phyloP scores from a whole-genome alignment of 495 filamentous ascomycete species.

The Aspergillus olivimuriae region DNA sequence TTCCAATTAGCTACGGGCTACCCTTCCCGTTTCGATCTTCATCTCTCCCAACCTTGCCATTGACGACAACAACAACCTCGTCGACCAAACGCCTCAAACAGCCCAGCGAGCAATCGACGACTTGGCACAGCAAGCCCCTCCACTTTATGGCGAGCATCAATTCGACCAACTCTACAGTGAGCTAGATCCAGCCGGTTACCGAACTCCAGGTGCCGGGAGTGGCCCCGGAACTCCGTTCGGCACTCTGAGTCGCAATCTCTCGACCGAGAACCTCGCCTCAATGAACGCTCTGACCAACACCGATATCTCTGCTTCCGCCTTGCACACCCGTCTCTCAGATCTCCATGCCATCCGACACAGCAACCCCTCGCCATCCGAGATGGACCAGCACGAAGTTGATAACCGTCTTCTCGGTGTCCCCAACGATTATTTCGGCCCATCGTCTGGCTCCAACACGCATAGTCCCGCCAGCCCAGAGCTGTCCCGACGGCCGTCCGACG shows the following conservation, averaged over 20 bases:
- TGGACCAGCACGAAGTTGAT: slow-evolving; percentile 16
- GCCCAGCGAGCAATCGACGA: slow-evolving; percentile 30
- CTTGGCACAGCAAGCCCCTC: slow-evolving; percentile 60
- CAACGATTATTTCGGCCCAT: slow-evolving; percentile 26
- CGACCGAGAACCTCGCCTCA: slow-evolving; percentile 68
- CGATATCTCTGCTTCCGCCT: slow-evolving; percentile 45
- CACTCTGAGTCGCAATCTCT: slow-evolving; percentile 67
- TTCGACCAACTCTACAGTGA: slow-evolving; percentile 87
- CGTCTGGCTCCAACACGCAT: slow-evolving; percentile 31
- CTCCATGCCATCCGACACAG: slow-evolving; percentile 35
- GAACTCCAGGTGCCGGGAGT: slow-evolving; percentile 66
- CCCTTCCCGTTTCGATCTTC: slow-evolving; percentile 80
- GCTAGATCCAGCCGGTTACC: slow-evolving; percentile 66
- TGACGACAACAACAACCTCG: slow-evolving; percentile 69
- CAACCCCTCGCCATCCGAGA: slow-evolving; percentile 19
- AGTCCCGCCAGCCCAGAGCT: slow-evolving; percentile 29
- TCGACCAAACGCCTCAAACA: slow-evolving; percentile 43
- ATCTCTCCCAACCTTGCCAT: slow-evolving; percentile 88
- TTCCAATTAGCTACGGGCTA: slow-evolving; percentile 61
- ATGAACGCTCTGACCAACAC: slow-evolving; percentile 52
- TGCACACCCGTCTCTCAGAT: slow-evolving; percentile 57
- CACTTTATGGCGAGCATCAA: slow-evolving; percentile 78
- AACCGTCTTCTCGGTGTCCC: slow-evolving; percentile 22
- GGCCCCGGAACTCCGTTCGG: slow-evolving; percentile 71
- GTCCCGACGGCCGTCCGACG: slow-evolving; percentile 58